Evolutionary conservation across 352 stramenopile species (phyloP).

Genomic region (Phytopythium oedochilum): DNA sequence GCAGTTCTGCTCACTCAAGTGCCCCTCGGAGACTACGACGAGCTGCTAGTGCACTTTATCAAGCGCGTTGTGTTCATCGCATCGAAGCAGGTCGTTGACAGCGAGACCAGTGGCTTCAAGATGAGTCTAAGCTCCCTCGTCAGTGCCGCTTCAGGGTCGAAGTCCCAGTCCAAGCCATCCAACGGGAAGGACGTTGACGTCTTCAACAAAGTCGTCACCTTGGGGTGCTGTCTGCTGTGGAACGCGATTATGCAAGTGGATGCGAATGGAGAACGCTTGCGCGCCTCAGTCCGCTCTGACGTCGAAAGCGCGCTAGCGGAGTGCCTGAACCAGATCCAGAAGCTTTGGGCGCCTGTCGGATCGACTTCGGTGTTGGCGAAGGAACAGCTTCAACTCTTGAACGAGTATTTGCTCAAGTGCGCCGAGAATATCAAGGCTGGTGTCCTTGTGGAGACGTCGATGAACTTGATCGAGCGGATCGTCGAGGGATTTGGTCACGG

Average conservation of each 20-base stretch:
- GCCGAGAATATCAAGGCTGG: slow-evolving; percentile 57
- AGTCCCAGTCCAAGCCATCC: slow-evolving; percentile 24
- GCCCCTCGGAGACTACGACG: slow-evolving; percentile 62
- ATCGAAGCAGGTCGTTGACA: slow-evolving; percentile 63
- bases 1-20: slow-evolving; percentile 76
- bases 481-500: slow-evolving; percentile 43
- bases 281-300: slow-evolving; percentile 30
- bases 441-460: slow-evolving; percentile 59
- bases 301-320: slow-evolving; percentile 60
- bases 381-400: slow-evolving; percentile 66
- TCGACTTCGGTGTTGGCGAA: slow-evolving; percentile 49
- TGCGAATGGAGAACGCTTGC: slow-evolving; percentile 13
- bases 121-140: slow-evolving; percentile 69
- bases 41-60: slow-evolving; percentile 73
- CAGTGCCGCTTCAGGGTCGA: slow-evolving; percentile 45
- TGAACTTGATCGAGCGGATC: slow-evolving; percentile 71
- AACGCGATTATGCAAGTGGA: slow-evolving; percentile 54
- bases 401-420: slow-evolving; percentile 72
- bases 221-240: slow-evolving; percentile 79
- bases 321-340: slow-evolving; percentile 71
- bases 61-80: slow-evolving; percentile 71
- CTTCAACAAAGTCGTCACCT: slow-evolving; percentile 62
- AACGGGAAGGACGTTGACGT: slow-evolving; percentile 67
- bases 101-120: slow-evolving; percentile 59
- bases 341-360: slow-evolving; percentile 42